phyloP scores from a whole-genome alignment of 768 basidiomycete genomes.

The Hydnomerulius pinastri region DNA sequence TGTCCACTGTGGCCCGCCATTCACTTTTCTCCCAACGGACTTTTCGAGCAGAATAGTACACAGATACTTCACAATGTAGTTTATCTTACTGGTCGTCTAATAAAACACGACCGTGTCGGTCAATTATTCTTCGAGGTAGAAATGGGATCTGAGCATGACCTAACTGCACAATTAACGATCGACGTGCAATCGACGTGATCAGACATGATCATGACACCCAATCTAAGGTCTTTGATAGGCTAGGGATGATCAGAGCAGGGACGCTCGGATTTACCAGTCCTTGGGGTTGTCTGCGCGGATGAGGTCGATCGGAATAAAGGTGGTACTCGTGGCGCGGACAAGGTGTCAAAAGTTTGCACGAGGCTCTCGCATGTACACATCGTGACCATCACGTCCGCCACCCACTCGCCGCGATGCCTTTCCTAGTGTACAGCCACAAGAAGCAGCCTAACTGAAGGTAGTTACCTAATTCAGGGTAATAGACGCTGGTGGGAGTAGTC shows the following conservation, averaged over 20 bases:
- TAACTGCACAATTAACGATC: not conserved
- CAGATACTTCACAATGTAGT: conserved; percentile 26
- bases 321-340: not conserved
- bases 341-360: not conserved
- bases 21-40: not conserved
- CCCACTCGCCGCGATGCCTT: too few relatives aligned
- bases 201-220: not conserved
- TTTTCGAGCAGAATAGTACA: conserved; percentile 10
- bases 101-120: conserved; percentile 9
- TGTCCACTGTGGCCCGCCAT: conserved; percentile 11
- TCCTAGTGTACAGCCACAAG: conserved; percentile 5
- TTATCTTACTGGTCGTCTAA: conserved; percentile 25
- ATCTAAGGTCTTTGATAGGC: not conserved
- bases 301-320: not conserved
- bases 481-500: too few relatives aligned
- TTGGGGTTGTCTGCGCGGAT: not conserved
- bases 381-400: not conserved
- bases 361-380: not conserved
- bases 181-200: conserved; percentile 1
- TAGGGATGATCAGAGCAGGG: too few relatives aligned
- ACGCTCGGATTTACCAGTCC: not conserved
- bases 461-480: not conserved
- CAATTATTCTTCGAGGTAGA: not conserved
- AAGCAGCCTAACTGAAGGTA: not conserved
- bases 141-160: not conserved